Evolutionary conservation across 768 basidiomycete genomes (phyloP).

Genomic region (Boletellus ananas): DNA sequence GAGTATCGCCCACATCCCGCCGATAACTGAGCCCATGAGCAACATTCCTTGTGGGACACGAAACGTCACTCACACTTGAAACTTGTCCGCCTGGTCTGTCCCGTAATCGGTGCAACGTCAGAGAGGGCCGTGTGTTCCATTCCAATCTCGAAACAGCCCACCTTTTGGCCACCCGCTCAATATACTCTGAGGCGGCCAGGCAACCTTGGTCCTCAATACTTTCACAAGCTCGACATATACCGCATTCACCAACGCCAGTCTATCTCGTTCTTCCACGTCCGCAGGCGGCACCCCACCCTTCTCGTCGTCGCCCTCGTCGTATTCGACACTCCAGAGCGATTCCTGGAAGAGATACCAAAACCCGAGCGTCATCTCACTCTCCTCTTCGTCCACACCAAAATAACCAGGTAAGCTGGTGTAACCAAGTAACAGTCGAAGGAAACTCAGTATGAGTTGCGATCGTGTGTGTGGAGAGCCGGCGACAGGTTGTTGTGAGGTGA

Average conservation of each 20-base stretch:
- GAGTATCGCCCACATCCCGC: slow-evolving; percentile 80
- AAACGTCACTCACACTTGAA: slow-evolving; percentile 57
- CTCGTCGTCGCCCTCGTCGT: slow-evolving; percentile 37
- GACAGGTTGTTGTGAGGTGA: slow-evolving; percentile 46
- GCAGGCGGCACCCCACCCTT: slow-evolving; percentile 16
- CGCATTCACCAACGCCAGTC: slow-evolving; percentile 57
- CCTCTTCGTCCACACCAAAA: slow-evolving; percentile 81
- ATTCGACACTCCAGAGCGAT: slow-evolving; percentile 69
- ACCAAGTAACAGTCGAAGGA: slow-evolving; percentile 65
- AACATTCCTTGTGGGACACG: not conserved
- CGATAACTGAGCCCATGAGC: slow-evolving; percentile 54
- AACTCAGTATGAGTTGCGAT: slow-evolving; percentile 60
- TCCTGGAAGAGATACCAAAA: slow-evolving; percentile 95
- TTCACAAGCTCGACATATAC: slow-evolving; percentile 78
- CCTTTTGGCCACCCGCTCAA: slow-evolving; percentile 65
- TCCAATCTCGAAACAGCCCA: slow-evolving; percentile 27
- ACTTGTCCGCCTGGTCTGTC: slow-evolving; percentile 76
- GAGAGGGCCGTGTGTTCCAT: not conserved
- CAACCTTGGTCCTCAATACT: slow-evolving; percentile 67
- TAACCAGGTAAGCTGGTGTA: slow-evolving; percentile 74
- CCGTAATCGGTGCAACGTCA: slow-evolving; percentile 6
- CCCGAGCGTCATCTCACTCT: slow-evolving; percentile 80
- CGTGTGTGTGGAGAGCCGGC: slow-evolving; percentile 36
- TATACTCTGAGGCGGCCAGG: slow-evolving; percentile 54
- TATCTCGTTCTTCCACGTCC: slow-evolving; percentile 34